These are phyloP conservation scores for Aureobasidium zeae DNA, from an alignment of 2,329 filamentous ascomycete genomes.

Conservation along the genomic window DNA sequence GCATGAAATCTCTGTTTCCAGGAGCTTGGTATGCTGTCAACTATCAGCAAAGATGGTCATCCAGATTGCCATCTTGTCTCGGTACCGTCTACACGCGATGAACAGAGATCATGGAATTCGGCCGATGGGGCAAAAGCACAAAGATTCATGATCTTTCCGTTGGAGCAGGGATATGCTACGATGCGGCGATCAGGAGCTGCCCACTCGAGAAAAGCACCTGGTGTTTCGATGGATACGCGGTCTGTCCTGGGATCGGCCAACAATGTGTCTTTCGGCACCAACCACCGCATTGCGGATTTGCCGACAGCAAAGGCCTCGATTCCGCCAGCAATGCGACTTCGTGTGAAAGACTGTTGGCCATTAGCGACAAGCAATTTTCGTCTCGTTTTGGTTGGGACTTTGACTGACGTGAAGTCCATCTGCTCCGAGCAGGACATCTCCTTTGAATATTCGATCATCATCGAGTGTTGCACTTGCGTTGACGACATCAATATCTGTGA, in stretches of 20 bases:
- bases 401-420: conserved; percentile 6
- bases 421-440: conserved; percentile 11
- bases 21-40: not conserved
- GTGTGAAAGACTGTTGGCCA: not conserved
- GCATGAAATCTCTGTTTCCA: conserved; percentile 8
- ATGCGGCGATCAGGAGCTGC: conserved; percentile 2
- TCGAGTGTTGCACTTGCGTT: conserved; percentile 3
- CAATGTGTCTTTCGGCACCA: conserved; percentile 6
- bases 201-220: conserved; percentile 10
- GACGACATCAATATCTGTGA: conserved; percentile 4
- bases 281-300: conserved; percentile 8
- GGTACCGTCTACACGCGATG: not conserved
- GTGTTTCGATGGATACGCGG: conserved; percentile 1
- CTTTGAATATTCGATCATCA: not conserved
- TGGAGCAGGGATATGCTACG: conserved; percentile 9
- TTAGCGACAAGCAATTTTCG: not conserved
- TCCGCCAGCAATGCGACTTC: not conserved
- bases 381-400: not conserved
- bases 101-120: not conserved
- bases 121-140: conserved; percentile 10
- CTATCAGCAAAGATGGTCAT: not conserved
- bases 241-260: conserved; percentile 3
- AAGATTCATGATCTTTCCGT: conserved; percentile 13
- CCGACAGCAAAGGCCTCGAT: conserved; percentile 9
- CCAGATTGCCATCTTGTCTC: no score